phyloP scores from a whole-genome alignment of 73 alveolate species.

The Blepharisma stoltei region DNA sequence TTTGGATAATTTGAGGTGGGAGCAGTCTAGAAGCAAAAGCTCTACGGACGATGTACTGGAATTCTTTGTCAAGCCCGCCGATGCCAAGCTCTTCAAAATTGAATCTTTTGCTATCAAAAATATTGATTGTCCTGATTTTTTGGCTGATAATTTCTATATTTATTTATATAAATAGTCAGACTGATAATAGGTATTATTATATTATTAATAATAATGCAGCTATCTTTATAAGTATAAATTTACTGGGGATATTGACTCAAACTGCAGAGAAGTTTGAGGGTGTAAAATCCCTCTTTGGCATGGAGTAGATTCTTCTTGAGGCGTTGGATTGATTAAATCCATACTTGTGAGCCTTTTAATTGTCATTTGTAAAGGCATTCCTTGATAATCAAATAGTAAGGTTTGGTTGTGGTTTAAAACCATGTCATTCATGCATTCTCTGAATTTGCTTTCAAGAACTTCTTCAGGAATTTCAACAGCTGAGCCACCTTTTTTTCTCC shows the following conservation, averaged over 20 bases:
- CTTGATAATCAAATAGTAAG: slow-evolving; percentile 22
- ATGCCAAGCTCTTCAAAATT: slow-evolving; percentile 99
- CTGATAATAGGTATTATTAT: no score
- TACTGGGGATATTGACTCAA: not conserved
- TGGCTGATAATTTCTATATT: not conserved
- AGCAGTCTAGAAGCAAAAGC: slow-evolving; percentile 98
- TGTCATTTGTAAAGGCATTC: not conserved
- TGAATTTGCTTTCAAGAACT: slow-evolving; percentile 18
- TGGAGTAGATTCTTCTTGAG: not conserved
- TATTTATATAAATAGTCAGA: no score
- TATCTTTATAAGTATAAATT: no score
- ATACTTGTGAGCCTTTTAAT: not conserved
- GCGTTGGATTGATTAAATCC: not conserved
- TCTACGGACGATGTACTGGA: slow-evolving; percentile 97
- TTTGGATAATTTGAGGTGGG: slow-evolving; percentile 95
- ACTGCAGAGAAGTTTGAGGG: slow-evolving; percentile 12
- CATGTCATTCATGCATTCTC: not conserved
- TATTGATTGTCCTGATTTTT: slow-evolving; percentile 2
- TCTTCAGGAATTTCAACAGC: slow-evolving; percentile 22
- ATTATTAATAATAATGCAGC: no score
- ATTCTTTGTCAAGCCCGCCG: slow-evolving; percentile 98
- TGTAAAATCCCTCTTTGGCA: slow-evolving; percentile 18
- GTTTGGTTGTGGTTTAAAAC: slow-evolving; percentile 9
- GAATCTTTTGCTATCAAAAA: slow-evolving; percentile 42
- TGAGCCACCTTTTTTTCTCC: not conserved